phyloP scores from a whole-genome alignment of 441 rosid species.

The Jatropha podagrica region DNA sequence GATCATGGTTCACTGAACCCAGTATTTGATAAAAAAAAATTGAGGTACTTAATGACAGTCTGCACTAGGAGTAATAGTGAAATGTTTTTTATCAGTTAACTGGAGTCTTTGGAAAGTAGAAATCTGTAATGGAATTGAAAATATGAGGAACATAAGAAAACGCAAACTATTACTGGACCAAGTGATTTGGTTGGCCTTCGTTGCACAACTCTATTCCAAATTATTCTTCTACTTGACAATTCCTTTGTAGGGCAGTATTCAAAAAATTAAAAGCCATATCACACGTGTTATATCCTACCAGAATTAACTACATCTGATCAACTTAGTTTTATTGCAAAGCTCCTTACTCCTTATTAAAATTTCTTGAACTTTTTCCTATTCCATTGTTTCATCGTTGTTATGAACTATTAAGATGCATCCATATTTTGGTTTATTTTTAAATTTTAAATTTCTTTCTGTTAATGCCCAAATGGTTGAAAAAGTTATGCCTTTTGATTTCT shows the following conservation, averaged over 20 bases:
- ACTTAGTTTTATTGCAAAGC: background rate
- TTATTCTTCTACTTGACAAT: background rate
- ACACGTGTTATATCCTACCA: too few species aligned
- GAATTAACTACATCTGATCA: too few species aligned
- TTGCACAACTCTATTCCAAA: background rate
- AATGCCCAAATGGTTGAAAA: background rate
- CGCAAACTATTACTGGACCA: background rate
- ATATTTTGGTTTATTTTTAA: background rate
- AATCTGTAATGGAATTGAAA: background rate
- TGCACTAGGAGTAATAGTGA: background rate
- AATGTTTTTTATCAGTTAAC: background rate
- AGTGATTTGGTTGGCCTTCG: background rate
- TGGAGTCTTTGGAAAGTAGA: background rate
- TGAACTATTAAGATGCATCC: background rate
- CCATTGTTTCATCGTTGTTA: background rate
- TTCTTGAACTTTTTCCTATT: background rate
- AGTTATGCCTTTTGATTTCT: background rate
- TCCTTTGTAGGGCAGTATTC: background rate
- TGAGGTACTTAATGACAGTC: background rate
- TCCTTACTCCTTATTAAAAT: background rate
- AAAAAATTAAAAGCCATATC: background rate
- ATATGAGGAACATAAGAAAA: background rate
- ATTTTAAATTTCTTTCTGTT: background rate
- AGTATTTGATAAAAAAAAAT: background rate
- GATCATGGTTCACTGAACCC: background rate